A percentile compares a stretch with the other conserved stretches of the same genome.
Conservation (phyloP, 345 rosid species). For the Dimocarpus longan region DNA sequence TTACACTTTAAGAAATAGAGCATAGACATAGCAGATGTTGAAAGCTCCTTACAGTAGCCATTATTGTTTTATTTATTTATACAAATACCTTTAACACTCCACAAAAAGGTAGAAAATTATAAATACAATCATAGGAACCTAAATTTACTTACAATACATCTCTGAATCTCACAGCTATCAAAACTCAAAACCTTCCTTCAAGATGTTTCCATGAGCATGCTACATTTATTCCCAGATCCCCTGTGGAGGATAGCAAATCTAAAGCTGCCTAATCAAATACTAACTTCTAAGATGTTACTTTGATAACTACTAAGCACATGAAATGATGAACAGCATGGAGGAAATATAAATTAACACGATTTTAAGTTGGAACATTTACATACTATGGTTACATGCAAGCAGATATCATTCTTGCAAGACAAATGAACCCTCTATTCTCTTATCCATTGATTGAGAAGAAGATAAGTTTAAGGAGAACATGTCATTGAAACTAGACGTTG, state of each 20-base stretch:
- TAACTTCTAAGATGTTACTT: background rate
- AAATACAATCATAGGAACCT: background rate
- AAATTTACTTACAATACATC: background rate
- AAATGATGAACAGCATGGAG: background rate
- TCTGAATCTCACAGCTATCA: background rate
- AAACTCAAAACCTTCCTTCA: background rate
- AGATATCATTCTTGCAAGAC: constrained; percentile 63
- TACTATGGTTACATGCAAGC: background rate
- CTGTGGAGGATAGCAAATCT: background rate
- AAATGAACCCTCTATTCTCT: constrained; percentile 79
- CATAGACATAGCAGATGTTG: background rate
- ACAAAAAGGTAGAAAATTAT: background rate
- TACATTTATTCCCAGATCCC: background rate
- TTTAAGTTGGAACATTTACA: constrained; percentile 18
- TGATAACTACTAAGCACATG: background rate
- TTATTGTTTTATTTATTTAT: background rate
- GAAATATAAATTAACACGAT: background rate
- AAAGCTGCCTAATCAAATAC: background rate
- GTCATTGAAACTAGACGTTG: constrained; percentile 53
- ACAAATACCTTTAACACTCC: background rate
- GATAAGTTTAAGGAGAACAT: constrained; percentile 57
- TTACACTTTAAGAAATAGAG: background rate
- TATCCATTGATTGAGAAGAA: constrained; percentile 52
- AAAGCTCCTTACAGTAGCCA: background rate
- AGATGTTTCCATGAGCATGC: background rate